Percentiles rank a stretch among this genome's conserved stretches.
phyloP scores from a whole-genome alignment of 2,329 filamentous ascomycete species.

The Rhynchosporium secalis region DNA sequence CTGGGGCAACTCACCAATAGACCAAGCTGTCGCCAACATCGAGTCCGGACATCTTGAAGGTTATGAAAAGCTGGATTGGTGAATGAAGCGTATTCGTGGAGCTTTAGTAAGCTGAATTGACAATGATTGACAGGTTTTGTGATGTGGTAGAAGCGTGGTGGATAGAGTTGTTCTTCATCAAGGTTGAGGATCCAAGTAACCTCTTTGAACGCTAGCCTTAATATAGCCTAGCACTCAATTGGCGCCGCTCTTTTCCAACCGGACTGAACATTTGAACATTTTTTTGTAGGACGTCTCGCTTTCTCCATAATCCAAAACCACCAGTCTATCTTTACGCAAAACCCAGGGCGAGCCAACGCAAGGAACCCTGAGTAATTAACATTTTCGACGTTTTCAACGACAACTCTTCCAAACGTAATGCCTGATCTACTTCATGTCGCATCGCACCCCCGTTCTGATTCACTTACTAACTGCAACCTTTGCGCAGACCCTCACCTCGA shows the following conservation, averaged over 20 bases:
- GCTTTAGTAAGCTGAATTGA: constrained; percentile 31
- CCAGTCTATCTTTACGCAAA: constrained; percentile 21
- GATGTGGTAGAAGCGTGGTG: constrained; percentile 34
- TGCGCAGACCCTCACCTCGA: constrained; percentile 13
- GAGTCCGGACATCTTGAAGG: constrained; percentile 57
- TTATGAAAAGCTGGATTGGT: constrained; percentile 35
- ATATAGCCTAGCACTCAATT: constrained; percentile 7
- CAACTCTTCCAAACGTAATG: constrained; percentile 18
- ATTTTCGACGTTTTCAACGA: neutral
- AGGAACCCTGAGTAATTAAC: constrained; percentile 52
- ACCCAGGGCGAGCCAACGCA: constrained; percentile 60
- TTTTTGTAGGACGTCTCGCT: constrained; percentile 16
- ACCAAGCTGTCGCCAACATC: constrained; percentile 56
- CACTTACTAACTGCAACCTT: constrained; percentile 11
- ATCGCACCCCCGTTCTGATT: neutral
- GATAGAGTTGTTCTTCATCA: constrained; percentile 32
- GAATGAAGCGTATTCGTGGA: constrained; percentile 23
- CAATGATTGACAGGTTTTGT: constrained; percentile 31
- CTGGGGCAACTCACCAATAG: constrained; percentile 63
- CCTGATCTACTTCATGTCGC: neutral
- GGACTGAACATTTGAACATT: constrained; percentile 12
- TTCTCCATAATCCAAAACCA: constrained; percentile 16
- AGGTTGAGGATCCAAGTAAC: constrained; percentile 32
- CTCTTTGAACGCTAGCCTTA: constrained; percentile 2
- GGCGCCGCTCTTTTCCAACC: neutral